phyloP scores from a whole-genome alignment of 345 rosid species.

The Euphorbia tirucalli region DNA sequence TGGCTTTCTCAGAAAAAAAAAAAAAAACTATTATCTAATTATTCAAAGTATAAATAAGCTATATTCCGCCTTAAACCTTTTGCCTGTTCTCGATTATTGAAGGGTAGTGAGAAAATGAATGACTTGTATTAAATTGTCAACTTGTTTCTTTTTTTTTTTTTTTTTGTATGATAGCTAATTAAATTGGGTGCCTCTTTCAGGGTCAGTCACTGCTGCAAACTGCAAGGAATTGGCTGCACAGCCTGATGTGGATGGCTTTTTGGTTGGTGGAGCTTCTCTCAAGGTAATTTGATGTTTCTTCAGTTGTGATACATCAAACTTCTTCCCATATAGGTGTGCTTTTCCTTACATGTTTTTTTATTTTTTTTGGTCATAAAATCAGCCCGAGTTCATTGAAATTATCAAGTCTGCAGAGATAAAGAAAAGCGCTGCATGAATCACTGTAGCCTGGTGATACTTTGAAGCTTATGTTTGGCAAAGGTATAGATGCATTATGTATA shows the following conservation, averaged over 20 bases:
- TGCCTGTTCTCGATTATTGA: neutral
- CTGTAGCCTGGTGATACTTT: too few species aligned
- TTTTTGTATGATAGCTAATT: too few species aligned
- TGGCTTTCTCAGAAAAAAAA: too few species aligned
- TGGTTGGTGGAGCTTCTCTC: conserved; percentile 89
- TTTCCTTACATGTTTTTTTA: neutral
- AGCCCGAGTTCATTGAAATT: conserved; percentile 62
- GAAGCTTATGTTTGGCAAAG: conserved; percentile 1
- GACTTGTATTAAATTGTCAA: too few species aligned
- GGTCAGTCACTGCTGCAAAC: conserved; percentile 80
- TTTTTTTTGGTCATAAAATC: neutral
- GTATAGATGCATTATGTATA: conserved; percentile 1
- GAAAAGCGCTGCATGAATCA: conserved; percentile 28
- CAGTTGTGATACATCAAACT: neutral
- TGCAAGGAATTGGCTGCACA: conserved; percentile 76
- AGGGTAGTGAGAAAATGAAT: neutral
- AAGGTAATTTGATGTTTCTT: conserved; percentile 42
- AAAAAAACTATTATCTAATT: neutral
- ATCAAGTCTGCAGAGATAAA: conserved; percentile 54
- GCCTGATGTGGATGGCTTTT: conserved; percentile 82
- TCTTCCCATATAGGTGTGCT: neutral
- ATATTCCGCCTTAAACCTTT: neutral
- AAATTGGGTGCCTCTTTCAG: conserved; percentile 29
- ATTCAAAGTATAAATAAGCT: neutral
- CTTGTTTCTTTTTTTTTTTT: too few species aligned